These are phyloP conservation scores for Cardamine chenopodiifolia DNA, from an alignment of 345 rosid genomes.

Conservation along the genomic window DNA sequence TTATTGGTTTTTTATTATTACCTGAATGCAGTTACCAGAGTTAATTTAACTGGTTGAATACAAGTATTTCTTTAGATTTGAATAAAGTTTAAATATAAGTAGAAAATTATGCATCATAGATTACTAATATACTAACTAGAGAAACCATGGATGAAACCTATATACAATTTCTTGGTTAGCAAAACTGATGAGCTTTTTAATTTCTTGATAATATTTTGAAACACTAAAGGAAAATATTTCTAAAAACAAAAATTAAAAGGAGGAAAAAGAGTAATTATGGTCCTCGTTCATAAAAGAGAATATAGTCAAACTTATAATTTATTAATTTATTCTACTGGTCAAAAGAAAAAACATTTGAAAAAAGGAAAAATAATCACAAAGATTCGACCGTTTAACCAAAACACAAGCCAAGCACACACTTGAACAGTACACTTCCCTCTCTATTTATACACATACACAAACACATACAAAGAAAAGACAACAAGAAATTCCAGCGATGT, in stretches of 20 bases:
- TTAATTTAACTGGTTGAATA: not conserved
- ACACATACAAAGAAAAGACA: not conserved
- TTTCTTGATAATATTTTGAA: not conserved
- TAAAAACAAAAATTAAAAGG: not conserved
- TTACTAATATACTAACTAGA: not conserved
- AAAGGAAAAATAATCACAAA: constrained; percentile 6
- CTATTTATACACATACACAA: constrained; percentile 9
- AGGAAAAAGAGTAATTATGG: not conserved
- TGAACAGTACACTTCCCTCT: not conserved
- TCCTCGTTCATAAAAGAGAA: constrained; percentile 34
- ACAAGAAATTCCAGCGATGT: constrained; percentile 35
- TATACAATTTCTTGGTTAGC: not conserved
- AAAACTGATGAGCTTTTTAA: not conserved
- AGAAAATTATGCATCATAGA: not conserved
- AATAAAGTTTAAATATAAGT: not conserved
- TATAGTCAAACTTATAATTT: constrained; percentile 39
- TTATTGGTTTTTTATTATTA: not conserved
- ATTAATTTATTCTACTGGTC: constrained; percentile 21
- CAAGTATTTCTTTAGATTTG: not conserved
- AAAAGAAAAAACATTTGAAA: constrained; percentile 32
- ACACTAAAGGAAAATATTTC: not conserved
- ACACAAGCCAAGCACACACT: constrained; percentile 25
- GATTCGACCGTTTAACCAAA: constrained; percentile 41
- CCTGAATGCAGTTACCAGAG: not conserved
- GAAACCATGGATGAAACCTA: not conserved